Percentiles rank a stretch among this genome's conserved stretches.
phyloP scores from a whole-genome alignment of 2,329 filamentous ascomycete genomes.

The Tympanopsis confertula region DNA sequence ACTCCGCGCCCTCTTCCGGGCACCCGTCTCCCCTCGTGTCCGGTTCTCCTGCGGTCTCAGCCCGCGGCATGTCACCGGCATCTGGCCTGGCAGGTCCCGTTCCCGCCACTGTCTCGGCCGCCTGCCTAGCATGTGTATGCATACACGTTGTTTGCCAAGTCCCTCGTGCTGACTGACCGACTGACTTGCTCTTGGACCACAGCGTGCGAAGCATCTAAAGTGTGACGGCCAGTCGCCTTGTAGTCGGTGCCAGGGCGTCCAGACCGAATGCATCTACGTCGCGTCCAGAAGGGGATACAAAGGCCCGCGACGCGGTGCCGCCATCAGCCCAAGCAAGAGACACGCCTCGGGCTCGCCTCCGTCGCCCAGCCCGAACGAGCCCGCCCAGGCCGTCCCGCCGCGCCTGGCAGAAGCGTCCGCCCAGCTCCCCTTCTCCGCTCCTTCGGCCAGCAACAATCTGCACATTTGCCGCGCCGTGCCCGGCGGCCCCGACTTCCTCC shows the following conservation, averaged over 20 bases:
- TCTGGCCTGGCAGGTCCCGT: background rate
- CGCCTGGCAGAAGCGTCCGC: slow-evolving; percentile 27
- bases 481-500: slow-evolving; percentile 3
- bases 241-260: slow-evolving; percentile 48
- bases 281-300: slow-evolving; percentile 68
- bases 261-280: slow-evolving; percentile 57
- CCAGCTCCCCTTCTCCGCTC: slow-evolving; percentile 10
- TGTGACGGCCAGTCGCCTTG: slow-evolving; percentile 64
- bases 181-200: slow-evolving; percentile 5
- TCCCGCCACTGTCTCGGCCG: slow-evolving; percentile 28
- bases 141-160: slow-evolving; percentile 3
- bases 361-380: slow-evolving; percentile 14
- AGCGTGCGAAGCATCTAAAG: slow-evolving; percentile 61
- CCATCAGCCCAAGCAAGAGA: slow-evolving; percentile 33
- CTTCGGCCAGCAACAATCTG: background rate
- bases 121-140: slow-evolving; percentile 44
- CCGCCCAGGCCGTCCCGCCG: slow-evolving; percentile 24
- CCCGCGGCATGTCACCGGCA: background rate
- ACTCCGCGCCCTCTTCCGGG: too few relatives aligned
- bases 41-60: background rate
- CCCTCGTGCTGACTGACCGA: slow-evolving; percentile 4
- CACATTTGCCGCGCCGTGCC: slow-evolving; percentile 10
- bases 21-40: background rate
- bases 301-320: slow-evolving; percentile 43
- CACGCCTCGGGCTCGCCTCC: slow-evolving; percentile 36